Percentiles rank a stretch among this genome's conserved stretches.
phyloP scores from a whole-genome alignment of 805 yeast genomes.

The Kuraishia molischiana region DNA sequence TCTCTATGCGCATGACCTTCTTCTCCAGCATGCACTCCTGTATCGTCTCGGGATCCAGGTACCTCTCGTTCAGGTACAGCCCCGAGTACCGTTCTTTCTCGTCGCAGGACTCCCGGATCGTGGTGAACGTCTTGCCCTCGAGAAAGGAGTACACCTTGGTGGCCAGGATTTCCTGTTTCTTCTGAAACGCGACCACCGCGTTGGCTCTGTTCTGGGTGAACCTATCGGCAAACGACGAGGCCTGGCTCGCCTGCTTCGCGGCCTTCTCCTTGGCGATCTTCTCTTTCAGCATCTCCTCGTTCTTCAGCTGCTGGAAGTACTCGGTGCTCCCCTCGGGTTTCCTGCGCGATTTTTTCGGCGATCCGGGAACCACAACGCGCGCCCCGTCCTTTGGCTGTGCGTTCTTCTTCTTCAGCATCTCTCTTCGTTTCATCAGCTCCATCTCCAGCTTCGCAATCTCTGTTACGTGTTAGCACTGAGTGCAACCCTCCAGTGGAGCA shows the following conservation, averaged over 20 bases:
- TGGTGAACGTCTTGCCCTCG: constrained; percentile 13
- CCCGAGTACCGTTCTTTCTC: constrained; percentile 40
- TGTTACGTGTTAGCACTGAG: neutral
- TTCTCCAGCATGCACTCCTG: constrained; percentile 31
- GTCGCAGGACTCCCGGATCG: constrained; percentile 18
- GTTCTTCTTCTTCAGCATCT: neutral
- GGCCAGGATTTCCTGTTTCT: constrained; percentile 17
- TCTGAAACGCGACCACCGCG: constrained; percentile 11
- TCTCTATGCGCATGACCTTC: constrained; percentile 47
- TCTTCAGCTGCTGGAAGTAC: neutral
- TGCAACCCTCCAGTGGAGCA: neutral
- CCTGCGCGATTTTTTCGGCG: neutral
- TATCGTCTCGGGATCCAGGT: constrained; percentile 27
- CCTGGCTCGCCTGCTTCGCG: neutral
- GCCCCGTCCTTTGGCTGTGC: neutral
- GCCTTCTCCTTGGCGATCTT: neutral
- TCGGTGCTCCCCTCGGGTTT: neutral
- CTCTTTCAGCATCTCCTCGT: neutral
- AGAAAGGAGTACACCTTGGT: constrained; percentile 21
- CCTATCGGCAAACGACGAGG: constrained; percentile 15
- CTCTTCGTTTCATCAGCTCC: neutral
- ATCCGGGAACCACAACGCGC: neutral
- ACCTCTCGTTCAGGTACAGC: constrained; percentile 32
- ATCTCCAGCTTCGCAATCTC: neutral
- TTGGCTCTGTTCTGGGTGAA: constrained; percentile 16